A percentile compares a stretch with the other conserved stretches of the same genome.
Conservation (phyloP, 192 early-diverging fungal species). For the Spizellomyces punctatus region DNA sequence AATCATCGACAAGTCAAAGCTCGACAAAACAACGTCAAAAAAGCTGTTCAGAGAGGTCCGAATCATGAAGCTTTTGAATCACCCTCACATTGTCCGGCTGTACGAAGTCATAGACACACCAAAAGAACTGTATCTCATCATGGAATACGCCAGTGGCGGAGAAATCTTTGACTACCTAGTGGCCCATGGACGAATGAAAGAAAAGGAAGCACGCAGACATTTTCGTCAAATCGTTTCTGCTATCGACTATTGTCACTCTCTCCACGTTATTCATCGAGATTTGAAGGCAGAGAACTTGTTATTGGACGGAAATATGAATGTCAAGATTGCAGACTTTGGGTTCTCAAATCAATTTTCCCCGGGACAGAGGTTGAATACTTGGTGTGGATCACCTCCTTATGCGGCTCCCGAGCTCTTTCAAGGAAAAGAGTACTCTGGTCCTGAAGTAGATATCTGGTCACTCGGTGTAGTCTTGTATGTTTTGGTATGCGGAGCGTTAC, state of each 20-base stretch:
- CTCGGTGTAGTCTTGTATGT: constrained; percentile 90
- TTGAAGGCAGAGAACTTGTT: constrained; percentile 65
- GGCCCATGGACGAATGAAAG: constrained; percentile 66
- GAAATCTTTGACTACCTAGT: constrained; percentile 69
- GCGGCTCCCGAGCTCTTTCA: constrained; percentile 64
- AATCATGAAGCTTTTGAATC: constrained; percentile 64
- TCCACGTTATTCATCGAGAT: constrained; percentile 62
- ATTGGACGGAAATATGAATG: constrained; percentile 62
- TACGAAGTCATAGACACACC: constrained; percentile 72
- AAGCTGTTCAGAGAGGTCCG: constrained; percentile 67
- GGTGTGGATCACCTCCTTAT: constrained; percentile 66
- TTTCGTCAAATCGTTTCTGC: constrained; percentile 63
- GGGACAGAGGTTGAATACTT: constrained; percentile 60
- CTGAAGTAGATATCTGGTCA: constrained; percentile 96
- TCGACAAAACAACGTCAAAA: constrained; percentile 59
- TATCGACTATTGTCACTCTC: constrained; percentile 58
- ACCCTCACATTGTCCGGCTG: constrained; percentile 60
- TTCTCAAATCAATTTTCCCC: constrained; percentile 65
- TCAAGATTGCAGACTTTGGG: constrained; percentile 70
- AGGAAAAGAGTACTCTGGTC: constrained; percentile 87
- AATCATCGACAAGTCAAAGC: constrained; percentile 64
- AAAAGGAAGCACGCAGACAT: constrained; percentile 60
- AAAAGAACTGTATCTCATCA: constrained; percentile 61
- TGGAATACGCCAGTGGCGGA: constrained; percentile 64
- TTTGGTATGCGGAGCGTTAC: constrained; percentile 70